phyloP scores from a whole-genome alignment of 306 rosid genomes.

The Astragalus glycyphyllos region DNA sequence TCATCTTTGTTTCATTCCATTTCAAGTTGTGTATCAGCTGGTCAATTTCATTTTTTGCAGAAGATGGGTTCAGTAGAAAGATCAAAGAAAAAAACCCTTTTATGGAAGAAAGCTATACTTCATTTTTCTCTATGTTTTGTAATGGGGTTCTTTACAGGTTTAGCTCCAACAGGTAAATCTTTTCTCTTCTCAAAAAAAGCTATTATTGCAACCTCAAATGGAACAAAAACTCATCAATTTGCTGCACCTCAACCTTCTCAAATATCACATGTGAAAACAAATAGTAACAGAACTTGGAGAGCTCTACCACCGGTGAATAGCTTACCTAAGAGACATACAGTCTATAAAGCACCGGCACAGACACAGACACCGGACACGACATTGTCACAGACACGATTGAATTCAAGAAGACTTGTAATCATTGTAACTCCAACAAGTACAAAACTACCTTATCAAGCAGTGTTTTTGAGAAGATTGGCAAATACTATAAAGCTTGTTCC shows the following conservation, averaged over 20 bases:
- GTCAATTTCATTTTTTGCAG: conserved; percentile 28
- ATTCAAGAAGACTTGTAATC: conserved; percentile 59
- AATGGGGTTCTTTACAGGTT: conserved; percentile 91
- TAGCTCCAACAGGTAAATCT: conserved; percentile 80
- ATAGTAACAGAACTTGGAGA: conserved; percentile 43
- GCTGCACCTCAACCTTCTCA: conserved; percentile 55
- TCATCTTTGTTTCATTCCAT: conserved; percentile 34
- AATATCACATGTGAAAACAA: conserved; percentile 34
- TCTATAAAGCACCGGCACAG: too few relatives aligned
- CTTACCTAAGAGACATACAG: conserved; percentile 33
- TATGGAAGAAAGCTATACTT: conserved; percentile 83
- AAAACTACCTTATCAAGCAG: conserved; percentile 53
- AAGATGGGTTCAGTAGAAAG: conserved; percentile 80
- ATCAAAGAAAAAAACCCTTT: conserved; percentile 75
- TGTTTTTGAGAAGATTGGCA: conserved; percentile 74
- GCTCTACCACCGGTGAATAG: conserved; percentile 40
- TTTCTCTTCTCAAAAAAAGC: conserved; percentile 46
- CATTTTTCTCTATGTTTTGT: conserved; percentile 88
- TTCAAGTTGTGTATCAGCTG: conserved; percentile 27
- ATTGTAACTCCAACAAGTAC: conserved; percentile 85
- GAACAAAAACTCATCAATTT: conserved; percentile 37
- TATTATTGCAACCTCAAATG: conserved; percentile 40
- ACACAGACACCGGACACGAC: too few relatives aligned
- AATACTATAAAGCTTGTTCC: conserved; percentile 70
- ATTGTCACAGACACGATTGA: too few relatives aligned